These are phyloP conservation scores for Coprinellus micaceus DNA, from an alignment of 768 basidiomycete species.

Conservation along the genomic window DNA sequence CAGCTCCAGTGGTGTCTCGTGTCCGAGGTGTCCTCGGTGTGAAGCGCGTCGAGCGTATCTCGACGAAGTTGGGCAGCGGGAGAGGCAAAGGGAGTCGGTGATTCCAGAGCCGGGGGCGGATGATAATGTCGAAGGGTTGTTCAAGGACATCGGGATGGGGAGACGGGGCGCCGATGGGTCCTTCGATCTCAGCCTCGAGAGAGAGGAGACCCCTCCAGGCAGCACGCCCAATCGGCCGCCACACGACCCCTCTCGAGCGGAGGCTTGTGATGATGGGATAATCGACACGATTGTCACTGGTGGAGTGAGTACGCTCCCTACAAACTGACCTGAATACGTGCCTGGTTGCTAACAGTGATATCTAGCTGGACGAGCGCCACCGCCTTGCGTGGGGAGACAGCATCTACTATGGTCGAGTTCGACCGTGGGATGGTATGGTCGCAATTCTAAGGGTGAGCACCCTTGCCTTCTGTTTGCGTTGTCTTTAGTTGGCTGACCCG, in stretches of 20 bases:
- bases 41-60: slow-evolving; percentile 18
- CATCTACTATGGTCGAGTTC: slow-evolving; percentile 49
- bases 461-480: slow-evolving; percentile 20
- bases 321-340: not conserved
- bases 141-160: slow-evolving; percentile 10
- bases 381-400: slow-evolving; percentile 47
- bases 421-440: slow-evolving; percentile 58
- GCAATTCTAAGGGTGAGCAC: slow-evolving; percentile 41
- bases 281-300: slow-evolving; percentile 61
- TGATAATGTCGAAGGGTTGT: slow-evolving; percentile 13
- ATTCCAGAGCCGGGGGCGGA: not conserved
- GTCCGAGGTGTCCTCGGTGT: slow-evolving; percentile 11
- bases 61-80: not conserved
- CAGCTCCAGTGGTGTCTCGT: not conserved
- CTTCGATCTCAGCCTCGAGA: slow-evolving; percentile 22
- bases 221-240: not conserved
- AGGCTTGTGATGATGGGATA: slow-evolving; percentile 44
- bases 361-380: slow-evolving; percentile 48
- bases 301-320: slow-evolving; percentile 34
- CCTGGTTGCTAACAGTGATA: too few species aligned
- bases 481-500: not conserved
- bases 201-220: not conserved
- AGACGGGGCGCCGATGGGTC: slow-evolving; percentile 6
- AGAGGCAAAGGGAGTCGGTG: slow-evolving; percentile 6
- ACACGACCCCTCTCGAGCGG: slow-evolving; percentile 2